These are phyloP conservation scores for Exidia glandulosa DNA, from an alignment of 768 basidiomycete genomes.

Conservation along the genomic window DNA sequence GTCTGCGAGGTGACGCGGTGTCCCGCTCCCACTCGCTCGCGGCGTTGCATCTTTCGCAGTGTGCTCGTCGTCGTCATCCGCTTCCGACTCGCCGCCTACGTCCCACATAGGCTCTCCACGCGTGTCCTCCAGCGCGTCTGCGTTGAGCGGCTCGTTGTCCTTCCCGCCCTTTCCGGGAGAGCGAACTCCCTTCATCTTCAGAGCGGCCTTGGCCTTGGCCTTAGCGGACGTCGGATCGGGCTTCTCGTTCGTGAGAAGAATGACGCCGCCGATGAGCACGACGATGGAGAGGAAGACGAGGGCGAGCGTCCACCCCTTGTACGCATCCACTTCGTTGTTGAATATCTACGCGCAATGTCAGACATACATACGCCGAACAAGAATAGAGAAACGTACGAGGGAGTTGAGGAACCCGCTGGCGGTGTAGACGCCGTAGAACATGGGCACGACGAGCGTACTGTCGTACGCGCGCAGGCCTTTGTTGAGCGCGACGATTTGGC, in stretches of 20 bases:
- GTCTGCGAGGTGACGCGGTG: not conserved
- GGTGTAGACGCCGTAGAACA: constrained; percentile 90
- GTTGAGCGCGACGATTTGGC: constrained; percentile 88
- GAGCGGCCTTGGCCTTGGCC: not conserved
- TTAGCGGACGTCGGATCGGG: constrained; percentile 32
- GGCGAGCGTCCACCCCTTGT: constrained; percentile 79
- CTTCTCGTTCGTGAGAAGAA: constrained; percentile 89
- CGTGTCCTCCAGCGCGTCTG: constrained; percentile 26
- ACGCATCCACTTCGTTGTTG: constrained; percentile 78
- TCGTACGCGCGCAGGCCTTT: constrained; percentile 84
- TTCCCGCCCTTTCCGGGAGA: not conserved
- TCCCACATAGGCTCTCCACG: constrained; percentile 53
- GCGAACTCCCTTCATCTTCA: not conserved
- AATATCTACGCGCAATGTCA: constrained; percentile 28
- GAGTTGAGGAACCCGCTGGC: constrained; percentile 69
- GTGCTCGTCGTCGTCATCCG: constrained; percentile 42
- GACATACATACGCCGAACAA: not conserved
- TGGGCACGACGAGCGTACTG: constrained; percentile 83
- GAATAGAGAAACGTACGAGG: constrained; percentile 15
- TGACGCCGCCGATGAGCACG: constrained; percentile 81
- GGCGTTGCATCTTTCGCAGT: constrained; percentile 18
- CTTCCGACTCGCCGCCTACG: constrained; percentile 62
- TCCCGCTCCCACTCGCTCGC: constrained; percentile 21
- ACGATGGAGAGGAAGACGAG: constrained; percentile 79
- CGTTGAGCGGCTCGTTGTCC: constrained; percentile 5